Evolutionary conservation across 345 rosid species (phyloP).

Genomic region (Eucalyptus fibrosa): DNA sequence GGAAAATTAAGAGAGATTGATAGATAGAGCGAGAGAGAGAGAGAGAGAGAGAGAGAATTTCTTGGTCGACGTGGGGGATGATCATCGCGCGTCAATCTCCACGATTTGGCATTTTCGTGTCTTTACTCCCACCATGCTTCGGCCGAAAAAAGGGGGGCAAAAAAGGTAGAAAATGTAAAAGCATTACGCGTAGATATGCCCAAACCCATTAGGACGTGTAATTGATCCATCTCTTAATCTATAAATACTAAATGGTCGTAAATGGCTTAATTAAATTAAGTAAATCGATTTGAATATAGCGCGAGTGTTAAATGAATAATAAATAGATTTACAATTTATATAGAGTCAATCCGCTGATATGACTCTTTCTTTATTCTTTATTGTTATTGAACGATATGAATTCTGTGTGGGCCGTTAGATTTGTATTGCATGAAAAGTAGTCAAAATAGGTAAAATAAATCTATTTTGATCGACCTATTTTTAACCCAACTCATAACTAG

Average conservation of each 20-base stretch:
- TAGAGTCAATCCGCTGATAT: rapidly evolving
- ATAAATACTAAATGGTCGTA: rapidly evolving
- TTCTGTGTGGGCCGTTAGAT: too few relatives aligned
- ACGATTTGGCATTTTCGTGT: background rate
- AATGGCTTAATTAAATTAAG: rapidly evolving
- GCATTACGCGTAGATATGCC: rapidly evolving
- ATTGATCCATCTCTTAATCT: too few relatives aligned
- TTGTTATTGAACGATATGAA: too few relatives aligned
- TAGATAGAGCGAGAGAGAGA: too few relatives aligned
- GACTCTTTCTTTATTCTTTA: too few relatives aligned
- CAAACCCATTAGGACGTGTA: too few relatives aligned
- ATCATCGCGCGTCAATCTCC: background rate
- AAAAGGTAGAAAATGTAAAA: background rate
- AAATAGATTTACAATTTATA: too few relatives aligned
- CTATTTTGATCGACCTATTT: too few relatives aligned
- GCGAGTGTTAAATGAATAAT: rapidly evolving
- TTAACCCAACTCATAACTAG: too few relatives aligned
- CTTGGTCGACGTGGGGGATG: background rate
- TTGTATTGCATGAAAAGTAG: too few relatives aligned
- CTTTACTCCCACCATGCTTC: background rate
- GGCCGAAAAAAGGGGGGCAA: background rate
- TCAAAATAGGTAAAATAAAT: too few relatives aligned
- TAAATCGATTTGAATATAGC: rapidly evolving
- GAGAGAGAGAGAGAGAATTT: background rate
- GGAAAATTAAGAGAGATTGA: background rate